Conservation (phyloP, 78 protist species). For the Guillardia theta region DNA sequence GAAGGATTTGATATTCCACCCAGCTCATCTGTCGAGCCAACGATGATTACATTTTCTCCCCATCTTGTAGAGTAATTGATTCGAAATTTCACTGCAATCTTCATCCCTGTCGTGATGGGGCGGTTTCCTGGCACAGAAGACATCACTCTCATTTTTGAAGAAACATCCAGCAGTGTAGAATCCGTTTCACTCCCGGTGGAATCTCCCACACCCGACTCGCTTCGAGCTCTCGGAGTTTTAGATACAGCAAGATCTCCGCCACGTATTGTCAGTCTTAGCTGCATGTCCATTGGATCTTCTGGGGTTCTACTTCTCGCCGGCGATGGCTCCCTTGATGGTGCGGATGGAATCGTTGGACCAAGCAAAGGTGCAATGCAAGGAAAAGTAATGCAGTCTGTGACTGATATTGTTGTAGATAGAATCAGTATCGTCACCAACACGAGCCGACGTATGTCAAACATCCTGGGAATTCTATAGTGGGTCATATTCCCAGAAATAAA, state of each 20-base stretch:
- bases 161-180: background rate
- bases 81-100: background rate
- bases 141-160: background rate
- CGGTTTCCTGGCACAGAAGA: background rate
- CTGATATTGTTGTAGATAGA: no score
- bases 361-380: background rate
- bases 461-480: no score
- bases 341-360: background rate
- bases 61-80: background rate
- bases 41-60: background rate
- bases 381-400: background rate
- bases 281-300: background rate
- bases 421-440: no score
- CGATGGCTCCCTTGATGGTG: background rate
- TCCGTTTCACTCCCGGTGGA: background rate
- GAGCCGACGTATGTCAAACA: no score
- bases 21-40: slow-evolving; percentile 3
- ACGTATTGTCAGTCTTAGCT: background rate
- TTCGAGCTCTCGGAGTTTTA: background rate
- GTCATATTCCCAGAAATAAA: no score
- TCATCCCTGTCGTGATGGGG: background rate
- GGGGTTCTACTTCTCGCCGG: background rate
- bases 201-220: background rate
- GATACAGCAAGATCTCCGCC: background rate
- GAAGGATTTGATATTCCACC: background rate